A percentile compares a stretch with the other conserved stretches of the same genome.
Evolutionary conservation across 176 grass and related monocot genomes (phyloP).

Genomic region (Lolium multiflorum): DNA sequence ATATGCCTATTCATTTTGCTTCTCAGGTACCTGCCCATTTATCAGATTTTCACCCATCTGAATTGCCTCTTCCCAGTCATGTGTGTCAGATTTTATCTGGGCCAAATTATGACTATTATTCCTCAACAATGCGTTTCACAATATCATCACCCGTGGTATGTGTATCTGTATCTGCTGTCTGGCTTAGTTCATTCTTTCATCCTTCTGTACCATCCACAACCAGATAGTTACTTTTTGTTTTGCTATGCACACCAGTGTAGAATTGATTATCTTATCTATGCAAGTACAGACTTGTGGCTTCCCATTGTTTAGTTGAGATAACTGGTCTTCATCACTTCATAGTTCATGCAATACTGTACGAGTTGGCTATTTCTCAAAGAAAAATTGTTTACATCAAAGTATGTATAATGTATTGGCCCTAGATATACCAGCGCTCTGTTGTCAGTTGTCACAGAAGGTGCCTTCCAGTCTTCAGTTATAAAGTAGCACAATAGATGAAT

Average conservation of each 20-base stretch:
- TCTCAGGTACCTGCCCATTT: slow-evolving; percentile 72
- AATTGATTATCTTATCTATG: not conserved
- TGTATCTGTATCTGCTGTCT: slow-evolving; percentile 17
- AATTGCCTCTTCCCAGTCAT: slow-evolving; percentile 83
- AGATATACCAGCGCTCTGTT: slow-evolving; percentile 2
- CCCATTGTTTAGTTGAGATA: slow-evolving; percentile 14
- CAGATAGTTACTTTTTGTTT: slow-evolving; percentile 1
- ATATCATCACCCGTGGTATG: slow-evolving; percentile 95
- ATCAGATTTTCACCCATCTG: slow-evolving; percentile 63
- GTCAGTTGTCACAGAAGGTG: slow-evolving; percentile 6
- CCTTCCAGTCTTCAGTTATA: slow-evolving; percentile 5
- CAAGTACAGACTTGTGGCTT: slow-evolving; percentile 4
- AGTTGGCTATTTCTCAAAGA: slow-evolving; percentile 4
- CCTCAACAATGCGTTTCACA: slow-evolving; percentile 86
- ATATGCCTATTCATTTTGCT: slow-evolving; percentile 21
- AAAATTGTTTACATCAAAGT: slow-evolving; percentile 3
- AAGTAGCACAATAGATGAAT: slow-evolving; percentile 15
- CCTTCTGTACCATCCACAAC: slow-evolving; percentile 2
- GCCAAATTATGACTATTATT: slow-evolving; percentile 89
- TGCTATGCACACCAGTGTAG: not conserved
- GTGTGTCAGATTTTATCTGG: slow-evolving; percentile 89
- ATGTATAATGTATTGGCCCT: not conserved
- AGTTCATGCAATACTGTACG: not conserved
- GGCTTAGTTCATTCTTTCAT: slow-evolving; percentile 31
- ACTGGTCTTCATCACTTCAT: not conserved